These are phyloP conservation scores for Spiraea crenata DNA, from an alignment of 331 rosid species.

Conservation along the genomic window DNA sequence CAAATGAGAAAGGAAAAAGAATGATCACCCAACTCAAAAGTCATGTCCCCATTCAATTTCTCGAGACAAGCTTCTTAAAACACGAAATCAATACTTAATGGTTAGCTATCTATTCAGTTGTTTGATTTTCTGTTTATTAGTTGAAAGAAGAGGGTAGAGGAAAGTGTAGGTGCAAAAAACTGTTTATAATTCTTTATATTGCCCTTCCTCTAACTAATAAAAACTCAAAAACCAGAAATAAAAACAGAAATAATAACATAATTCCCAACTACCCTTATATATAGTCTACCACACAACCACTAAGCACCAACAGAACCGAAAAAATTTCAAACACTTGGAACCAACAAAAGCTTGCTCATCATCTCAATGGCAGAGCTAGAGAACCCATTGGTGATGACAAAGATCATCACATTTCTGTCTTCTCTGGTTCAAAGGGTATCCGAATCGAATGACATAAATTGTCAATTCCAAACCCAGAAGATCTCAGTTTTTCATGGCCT, in stretches of 20 bases:
- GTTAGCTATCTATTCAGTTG: constrained; percentile 27
- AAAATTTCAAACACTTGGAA: constrained; percentile 27
- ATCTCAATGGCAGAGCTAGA: constrained; percentile 70
- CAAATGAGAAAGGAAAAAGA: constrained; percentile 1
- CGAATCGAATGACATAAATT: constrained; percentile 58
- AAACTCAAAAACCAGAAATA: background rate
- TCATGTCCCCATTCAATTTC: constrained; percentile 22
- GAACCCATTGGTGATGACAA: constrained; percentile 59
- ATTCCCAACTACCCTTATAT: background rate
- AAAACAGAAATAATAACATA: background rate
- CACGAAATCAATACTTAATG: background rate
- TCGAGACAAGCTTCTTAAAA: constrained; percentile 34
- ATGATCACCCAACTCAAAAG: constrained; percentile 45
- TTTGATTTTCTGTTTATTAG: background rate
- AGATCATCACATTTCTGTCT: constrained; percentile 59
- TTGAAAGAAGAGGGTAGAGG: background rate
- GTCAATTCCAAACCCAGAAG: constrained; percentile 43
- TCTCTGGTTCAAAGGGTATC: constrained; percentile 67
- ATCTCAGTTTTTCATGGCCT: constrained; percentile 80
- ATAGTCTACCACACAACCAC: constrained; percentile 19
- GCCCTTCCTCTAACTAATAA: background rate
- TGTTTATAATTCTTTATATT: background rate
- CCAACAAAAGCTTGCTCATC: constrained; percentile 17
- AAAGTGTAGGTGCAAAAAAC: background rate
- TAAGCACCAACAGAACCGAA: constrained; percentile 9